Evolutionary conservation across 2,329 filamentous ascomycete genomes (phyloP).

Genomic region (Cordyceps pruinosa): DNA sequence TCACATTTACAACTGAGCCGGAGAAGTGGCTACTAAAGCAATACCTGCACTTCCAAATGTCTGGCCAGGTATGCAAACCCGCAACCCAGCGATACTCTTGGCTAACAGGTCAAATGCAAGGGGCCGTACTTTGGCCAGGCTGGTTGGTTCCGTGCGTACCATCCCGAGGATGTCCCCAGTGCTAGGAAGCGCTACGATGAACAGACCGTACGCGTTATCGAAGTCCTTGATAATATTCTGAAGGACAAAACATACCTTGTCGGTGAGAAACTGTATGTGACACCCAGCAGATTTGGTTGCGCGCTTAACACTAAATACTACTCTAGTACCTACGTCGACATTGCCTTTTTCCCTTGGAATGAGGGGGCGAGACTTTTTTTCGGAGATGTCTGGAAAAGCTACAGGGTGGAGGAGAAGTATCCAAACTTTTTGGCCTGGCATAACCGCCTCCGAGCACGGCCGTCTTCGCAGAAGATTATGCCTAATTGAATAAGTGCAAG

Average conservation of each 20-base stretch:
- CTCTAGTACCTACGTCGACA: conserved; percentile 31
- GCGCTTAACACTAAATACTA: neutral
- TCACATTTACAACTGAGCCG: conserved; percentile 10
- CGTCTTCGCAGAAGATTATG: too few relatives aligned
- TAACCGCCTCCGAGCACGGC: conserved; percentile 25
- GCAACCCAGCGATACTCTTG: neutral
- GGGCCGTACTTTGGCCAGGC: conserved; percentile 25
- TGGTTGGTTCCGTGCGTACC: conserved; percentile 18
- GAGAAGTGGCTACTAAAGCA: conserved; percentile 20
- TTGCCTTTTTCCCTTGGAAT: conserved; percentile 28
- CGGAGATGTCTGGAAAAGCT: conserved; percentile 18
- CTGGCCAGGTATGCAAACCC: conserved; percentile 1
- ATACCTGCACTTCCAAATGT: conserved; percentile 21
- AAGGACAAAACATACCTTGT: conserved; percentile 13
- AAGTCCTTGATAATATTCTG: conserved; percentile 16
- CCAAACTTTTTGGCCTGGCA: conserved; percentile 30
- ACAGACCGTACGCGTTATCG: conserved; percentile 20
- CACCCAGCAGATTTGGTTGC: too few relatives aligned
- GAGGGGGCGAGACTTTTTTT: conserved; percentile 12
- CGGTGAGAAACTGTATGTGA: conserved; percentile 11
- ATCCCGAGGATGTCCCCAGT: conserved; percentile 17
- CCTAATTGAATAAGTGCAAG: too few relatives aligned
- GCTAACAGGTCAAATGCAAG: conserved; percentile 13
- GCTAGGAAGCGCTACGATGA: conserved; percentile 22
- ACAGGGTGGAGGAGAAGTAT: conserved; percentile 23